phyloP scores from a whole-genome alignment of 2,329 filamentous ascomycete species.

The Septoria petroselini region DNA sequence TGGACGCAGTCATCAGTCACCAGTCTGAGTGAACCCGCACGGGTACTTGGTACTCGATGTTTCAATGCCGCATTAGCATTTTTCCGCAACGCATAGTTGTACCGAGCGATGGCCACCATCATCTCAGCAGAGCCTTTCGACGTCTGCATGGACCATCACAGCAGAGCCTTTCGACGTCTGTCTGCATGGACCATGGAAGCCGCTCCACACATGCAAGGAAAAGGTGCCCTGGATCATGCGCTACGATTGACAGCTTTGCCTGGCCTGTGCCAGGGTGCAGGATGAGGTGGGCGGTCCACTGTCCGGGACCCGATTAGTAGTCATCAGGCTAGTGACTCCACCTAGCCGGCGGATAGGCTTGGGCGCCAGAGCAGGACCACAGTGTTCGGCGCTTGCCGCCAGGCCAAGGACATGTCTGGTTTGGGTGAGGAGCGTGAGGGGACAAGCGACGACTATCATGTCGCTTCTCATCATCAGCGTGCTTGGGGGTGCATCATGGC shows the following conservation, averaged over 20 bases:
- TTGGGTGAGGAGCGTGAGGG: background rate
- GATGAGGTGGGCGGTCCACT: slow-evolving; percentile 17
- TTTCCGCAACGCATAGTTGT: slow-evolving; percentile 3
- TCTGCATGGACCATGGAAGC: slow-evolving; percentile 8
- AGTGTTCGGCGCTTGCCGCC: slow-evolving; percentile 17
- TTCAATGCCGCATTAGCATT: slow-evolving; percentile 20
- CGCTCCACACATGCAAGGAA: slow-evolving; percentile 22
- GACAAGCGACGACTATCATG: background rate
- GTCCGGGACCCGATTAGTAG: slow-evolving; percentile 14
- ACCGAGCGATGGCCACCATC: slow-evolving; percentile 5
- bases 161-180: slow-evolving; percentile 3
- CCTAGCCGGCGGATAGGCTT: slow-evolving; percentile 14
- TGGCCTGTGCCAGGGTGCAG: slow-evolving; percentile 8
- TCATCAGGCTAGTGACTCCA: slow-evolving; percentile 14
- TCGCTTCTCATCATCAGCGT: background rate
- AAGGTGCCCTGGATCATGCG: slow-evolving; percentile 16
- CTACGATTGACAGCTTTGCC: slow-evolving; percentile 20
- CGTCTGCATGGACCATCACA: slow-evolving; percentile 9
- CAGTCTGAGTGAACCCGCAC: slow-evolving; percentile 7
- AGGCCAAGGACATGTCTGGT: slow-evolving; percentile 9
- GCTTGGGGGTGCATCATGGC: slow-evolving; percentile 6
- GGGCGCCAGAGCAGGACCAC: slow-evolving; percentile 15
- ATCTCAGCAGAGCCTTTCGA: background rate
- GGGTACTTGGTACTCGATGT: slow-evolving; percentile 19
- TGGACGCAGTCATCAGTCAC: slow-evolving; percentile 5